Evolutionary conservation across 805 yeast genomes (phyloP).

Genomic region (Clavispora santaluciae): DNA sequence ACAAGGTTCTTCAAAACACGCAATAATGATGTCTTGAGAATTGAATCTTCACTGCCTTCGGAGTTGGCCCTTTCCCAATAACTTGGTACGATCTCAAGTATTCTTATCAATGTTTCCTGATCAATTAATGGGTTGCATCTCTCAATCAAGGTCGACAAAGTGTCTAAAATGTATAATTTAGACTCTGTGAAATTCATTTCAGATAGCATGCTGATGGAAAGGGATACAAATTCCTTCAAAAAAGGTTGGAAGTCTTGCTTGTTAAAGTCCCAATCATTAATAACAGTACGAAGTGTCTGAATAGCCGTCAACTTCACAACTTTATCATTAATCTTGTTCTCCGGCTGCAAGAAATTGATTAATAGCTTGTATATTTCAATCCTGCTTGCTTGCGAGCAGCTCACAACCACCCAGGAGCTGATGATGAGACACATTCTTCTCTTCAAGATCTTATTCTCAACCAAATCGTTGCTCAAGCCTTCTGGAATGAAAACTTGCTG

Average conservation of each 20-base stretch:
- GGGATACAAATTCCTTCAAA: slow-evolving; percentile 46
- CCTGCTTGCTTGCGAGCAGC: slow-evolving; percentile 57
- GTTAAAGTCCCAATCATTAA: slow-evolving; percentile 86
- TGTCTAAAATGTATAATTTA: slow-evolving; percentile 66
- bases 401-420: slow-evolving; percentile 73
- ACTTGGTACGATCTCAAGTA: slow-evolving; percentile 56
- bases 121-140: slow-evolving; percentile 62
- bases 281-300: slow-evolving; percentile 59
- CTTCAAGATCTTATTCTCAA: slow-evolving; percentile 56
- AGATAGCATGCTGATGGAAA: slow-evolving; percentile 47
- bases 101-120: slow-evolving; percentile 43
- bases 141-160: slow-evolving; percentile 57
- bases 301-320: slow-evolving; percentile 79
- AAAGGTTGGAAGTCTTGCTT: slow-evolving; percentile 65
- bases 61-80: slow-evolving; percentile 65
- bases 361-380: slow-evolving; percentile 56
- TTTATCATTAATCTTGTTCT: slow-evolving; percentile 52
- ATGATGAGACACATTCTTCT: slow-evolving; percentile 75
- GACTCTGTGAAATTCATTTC: slow-evolving; percentile 63
- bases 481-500: slow-evolving; percentile 64
- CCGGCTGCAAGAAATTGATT: slow-evolving; percentile 41
- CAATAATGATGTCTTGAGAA: slow-evolving; percentile 34
- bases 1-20: slow-evolving; percentile 57
- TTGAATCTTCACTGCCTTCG: slow-evolving; percentile 33
- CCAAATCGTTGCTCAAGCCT: slow-evolving; percentile 41